Conservation (phyloP, 169 alveolate species). For the Toxoplasma gondii region DNA sequence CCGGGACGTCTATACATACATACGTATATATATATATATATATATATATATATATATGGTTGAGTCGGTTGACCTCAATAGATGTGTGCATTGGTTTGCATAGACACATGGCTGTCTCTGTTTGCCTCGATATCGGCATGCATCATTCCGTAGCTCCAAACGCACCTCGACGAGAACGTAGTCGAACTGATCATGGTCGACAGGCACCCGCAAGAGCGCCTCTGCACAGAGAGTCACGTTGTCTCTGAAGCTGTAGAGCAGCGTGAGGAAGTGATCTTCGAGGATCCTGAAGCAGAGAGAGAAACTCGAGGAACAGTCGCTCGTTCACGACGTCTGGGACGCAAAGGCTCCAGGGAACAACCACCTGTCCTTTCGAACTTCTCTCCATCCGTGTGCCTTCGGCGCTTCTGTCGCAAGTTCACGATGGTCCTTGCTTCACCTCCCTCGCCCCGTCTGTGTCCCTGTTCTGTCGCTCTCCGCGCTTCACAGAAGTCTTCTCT, state of each 20-base stretch:
- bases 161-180: slow-evolving; percentile 43
- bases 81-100: no score
- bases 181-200: slow-evolving; percentile 51
- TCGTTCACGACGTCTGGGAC: neutral
- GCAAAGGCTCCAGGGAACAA: neutral
- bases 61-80: no score
- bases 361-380: neutral
- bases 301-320: neutral
- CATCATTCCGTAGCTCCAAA: neutral
- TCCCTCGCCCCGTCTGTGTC: no score
- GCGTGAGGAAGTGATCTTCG: slow-evolving; percentile 41
- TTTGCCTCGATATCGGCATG: no score
- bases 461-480: no score
- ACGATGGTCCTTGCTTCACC: no score
- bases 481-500: no score
- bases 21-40: no score
- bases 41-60: no score
- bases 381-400: neutral
- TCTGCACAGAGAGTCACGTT: slow-evolving; percentile 54
- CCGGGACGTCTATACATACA: no score
- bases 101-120: no score
- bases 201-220: slow-evolving; percentile 46
- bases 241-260: slow-evolving; percentile 17
- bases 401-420: neutral
- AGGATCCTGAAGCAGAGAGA: slow-evolving; percentile 10